Evolutionary conservation across 129 eudicot genomes (phyloP), one percentile per base, ranked within the genome.

Genomic region (Ambrosia trifida): DNA sequence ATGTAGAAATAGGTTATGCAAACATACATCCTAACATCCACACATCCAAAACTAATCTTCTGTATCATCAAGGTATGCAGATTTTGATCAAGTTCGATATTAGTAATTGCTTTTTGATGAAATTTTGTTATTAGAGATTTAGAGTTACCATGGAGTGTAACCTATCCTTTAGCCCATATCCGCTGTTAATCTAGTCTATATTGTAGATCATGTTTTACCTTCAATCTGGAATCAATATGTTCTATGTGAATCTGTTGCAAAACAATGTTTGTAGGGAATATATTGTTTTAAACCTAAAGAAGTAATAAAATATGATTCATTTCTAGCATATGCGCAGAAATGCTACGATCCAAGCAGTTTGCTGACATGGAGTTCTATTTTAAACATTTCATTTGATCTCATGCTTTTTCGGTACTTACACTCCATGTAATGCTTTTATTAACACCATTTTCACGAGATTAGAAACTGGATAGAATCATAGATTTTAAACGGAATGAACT

Each of bases 151-250:
- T 59, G 58, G 11, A 30, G 4, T 11, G 41, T 58, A 72, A 44
- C 11, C 24, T 44, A 44, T 16, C 47, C 24, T 13, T 9, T 16
- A 28, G 12, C 31, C 30, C 43, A 14, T 24, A 56, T 38, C 32
- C 17, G 44, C 60, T 31, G 7, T 11, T 11, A 59, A 58, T 31
- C 18, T 45, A 10, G 28, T 72, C 24, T 72, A 40, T 11, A 17
- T 46, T 72, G 66, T 32, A 50, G 70, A 32, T 72, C 46, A 17
- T 3, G 47, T 47, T 61, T 62, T 18, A 61, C 20, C 36, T 49
- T 18, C 14, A 62, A 72, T 69, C 20, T 36, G 64, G 35, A 35
- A 53, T 32, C 47, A 32, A 46, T 30, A 35, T 33, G 14, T 16
- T 2, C 14, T 31, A 32, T 68, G 73, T 68, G 46, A 51, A 50